Conservation (phyloP, 345 rosid genomes). For the Pelargonium nanum region DNA sequence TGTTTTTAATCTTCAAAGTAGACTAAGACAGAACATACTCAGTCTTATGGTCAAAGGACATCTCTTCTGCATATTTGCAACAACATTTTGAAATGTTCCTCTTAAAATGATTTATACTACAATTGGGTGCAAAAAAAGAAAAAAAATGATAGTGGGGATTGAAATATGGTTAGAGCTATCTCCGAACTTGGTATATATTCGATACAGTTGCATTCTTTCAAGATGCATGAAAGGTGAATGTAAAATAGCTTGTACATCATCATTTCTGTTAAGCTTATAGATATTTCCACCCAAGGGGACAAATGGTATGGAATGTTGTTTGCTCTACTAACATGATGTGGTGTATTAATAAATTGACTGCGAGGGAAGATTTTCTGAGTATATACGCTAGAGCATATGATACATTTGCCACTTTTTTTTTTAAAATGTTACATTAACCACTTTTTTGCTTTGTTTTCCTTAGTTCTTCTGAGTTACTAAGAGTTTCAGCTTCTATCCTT, state of each 20-base stretch:
- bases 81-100: neutral
- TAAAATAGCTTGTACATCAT: neutral
- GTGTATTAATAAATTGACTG: too few relatives aligned
- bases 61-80: neutral
- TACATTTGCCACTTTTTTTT: neutral
- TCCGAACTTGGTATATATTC: too few relatives aligned
- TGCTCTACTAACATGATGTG: neutral
- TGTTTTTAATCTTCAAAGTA: slow-evolving; percentile 5
- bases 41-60: neutral
- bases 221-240: neutral
- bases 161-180: neutral
- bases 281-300: neutral
- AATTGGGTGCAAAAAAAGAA: neutral
- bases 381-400: too few relatives aligned
- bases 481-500: slow-evolving; percentile 3
- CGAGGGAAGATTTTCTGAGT: too few relatives aligned
- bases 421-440: neutral
- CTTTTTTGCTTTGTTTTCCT: neutral
- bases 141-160: too few relatives aligned
- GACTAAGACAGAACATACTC: neutral
- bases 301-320: neutral
- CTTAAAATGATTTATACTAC: neutral
- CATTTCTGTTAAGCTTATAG: neutral
- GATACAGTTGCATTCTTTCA: neutral
- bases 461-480: slow-evolving; percentile 5